These are phyloP conservation scores for Coemansia aciculifera DNA, from an alignment of 192 early-diverging fungal species.

Conservation along the genomic window DNA sequence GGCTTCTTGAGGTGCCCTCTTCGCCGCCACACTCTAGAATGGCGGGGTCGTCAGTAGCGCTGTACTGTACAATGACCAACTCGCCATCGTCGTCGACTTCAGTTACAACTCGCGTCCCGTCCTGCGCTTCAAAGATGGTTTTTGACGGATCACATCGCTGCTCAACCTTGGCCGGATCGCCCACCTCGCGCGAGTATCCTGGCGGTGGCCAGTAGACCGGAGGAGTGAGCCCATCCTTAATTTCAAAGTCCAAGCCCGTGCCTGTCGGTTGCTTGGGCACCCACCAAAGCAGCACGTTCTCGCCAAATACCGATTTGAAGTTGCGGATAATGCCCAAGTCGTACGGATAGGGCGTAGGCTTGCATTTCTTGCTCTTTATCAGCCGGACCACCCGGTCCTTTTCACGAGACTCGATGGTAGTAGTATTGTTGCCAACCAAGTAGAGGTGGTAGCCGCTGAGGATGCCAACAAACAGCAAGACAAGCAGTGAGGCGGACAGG, in stretches of 20 bases:
- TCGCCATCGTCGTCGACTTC: slow-evolving; percentile 55
- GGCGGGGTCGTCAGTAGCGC: slow-evolving; percentile 30
- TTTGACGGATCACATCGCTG: slow-evolving; percentile 26
- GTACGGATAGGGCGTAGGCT: slow-evolving; percentile 80
- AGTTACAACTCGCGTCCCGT: slow-evolving; percentile 34
- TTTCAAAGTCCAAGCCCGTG: slow-evolving; percentile 68
- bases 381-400: slow-evolving; percentile 51
- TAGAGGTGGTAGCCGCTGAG: slow-evolving; percentile 55
- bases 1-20: neutral
- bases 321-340: slow-evolving; percentile 76
- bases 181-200: slow-evolving; percentile 58
- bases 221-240: slow-evolving; percentile 50
- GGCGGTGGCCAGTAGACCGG: slow-evolving; percentile 72
- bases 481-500: slow-evolving; percentile 57
- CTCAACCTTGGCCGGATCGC: slow-evolving; percentile 21
- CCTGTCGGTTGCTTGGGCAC: slow-evolving; percentile 63
- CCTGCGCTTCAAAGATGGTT: slow-evolving; percentile 18
- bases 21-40: slow-evolving; percentile 45
- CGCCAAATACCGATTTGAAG: slow-evolving; percentile 74
- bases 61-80: slow-evolving; percentile 49
- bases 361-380: slow-evolving; percentile 41
- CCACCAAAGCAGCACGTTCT: slow-evolving; percentile 70
- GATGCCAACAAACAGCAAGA: slow-evolving; percentile 47
- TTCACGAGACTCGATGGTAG: slow-evolving; percentile 56
- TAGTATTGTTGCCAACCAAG: slow-evolving; percentile 47